These are phyloP conservation scores for Mortierella claussenii DNA, from an alignment of 192 early-diverging fungal species.

Conservation along the genomic window DNA sequence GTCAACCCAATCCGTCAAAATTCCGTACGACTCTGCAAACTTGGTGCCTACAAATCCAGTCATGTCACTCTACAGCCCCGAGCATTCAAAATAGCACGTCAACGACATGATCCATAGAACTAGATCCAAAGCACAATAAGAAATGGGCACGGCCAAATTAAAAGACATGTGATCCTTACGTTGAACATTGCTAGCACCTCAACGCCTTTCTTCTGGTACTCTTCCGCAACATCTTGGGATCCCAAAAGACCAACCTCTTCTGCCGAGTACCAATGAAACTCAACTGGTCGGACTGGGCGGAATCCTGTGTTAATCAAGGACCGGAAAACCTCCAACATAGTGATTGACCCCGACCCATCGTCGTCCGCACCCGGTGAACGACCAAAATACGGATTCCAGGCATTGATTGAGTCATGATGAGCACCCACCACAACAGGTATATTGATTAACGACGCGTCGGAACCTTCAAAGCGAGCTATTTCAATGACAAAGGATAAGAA, in stretches of 20 bases:
- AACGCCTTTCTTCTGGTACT: constrained; percentile 69
- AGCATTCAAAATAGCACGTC: background rate
- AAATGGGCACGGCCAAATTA: no score
- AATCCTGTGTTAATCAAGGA: constrained; percentile 73
- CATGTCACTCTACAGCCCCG: constrained; percentile 76
- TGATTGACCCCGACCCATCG: constrained; percentile 92
- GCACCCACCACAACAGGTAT: constrained; percentile 85
- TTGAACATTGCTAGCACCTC: constrained; percentile 84
- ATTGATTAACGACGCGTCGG: constrained; percentile 52
- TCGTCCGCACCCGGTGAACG: constrained; percentile 82
- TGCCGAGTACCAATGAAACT: constrained; percentile 96
- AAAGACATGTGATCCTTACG: no score
- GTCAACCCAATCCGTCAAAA: constrained; percentile 85
- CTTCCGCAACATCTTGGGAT: constrained; percentile 80
- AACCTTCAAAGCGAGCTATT: constrained; percentile 79
- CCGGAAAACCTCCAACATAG: constrained; percentile 89
- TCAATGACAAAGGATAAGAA: no score
- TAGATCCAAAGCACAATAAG: no score
- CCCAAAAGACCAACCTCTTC: constrained; percentile 93
- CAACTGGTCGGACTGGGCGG: constrained; percentile 80
- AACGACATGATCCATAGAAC: no score
- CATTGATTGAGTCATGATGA: constrained; percentile 92
- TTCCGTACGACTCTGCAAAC: constrained; percentile 73
- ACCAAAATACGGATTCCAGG: constrained; percentile 80
- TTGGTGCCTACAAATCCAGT: constrained; percentile 79